These are phyloP conservation scores for Acacia confusa DNA, from an alignment of 306 rosid species.

Conservation along the genomic window DNA sequence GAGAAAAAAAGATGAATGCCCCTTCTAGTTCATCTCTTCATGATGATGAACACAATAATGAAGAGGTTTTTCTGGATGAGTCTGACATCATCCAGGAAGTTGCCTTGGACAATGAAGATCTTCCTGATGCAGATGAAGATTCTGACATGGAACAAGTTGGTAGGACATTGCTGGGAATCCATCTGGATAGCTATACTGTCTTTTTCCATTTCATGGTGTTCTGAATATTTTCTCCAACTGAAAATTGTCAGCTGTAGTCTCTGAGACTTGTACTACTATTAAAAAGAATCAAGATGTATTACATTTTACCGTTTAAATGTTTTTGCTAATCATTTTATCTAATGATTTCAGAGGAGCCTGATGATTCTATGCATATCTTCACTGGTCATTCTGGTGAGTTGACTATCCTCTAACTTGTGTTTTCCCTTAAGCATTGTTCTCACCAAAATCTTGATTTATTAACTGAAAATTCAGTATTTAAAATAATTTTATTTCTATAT, in stretches of 20 bases:
- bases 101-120: constrained; percentile 38
- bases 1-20: constrained; percentile 17
- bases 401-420: constrained; percentile 4
- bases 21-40: constrained; percentile 11
- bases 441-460: background rate
- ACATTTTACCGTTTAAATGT: background rate
- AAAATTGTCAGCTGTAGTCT: background rate
- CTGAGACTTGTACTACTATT: background rate
- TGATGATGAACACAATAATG: constrained; percentile 31
- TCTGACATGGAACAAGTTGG: constrained; percentile 29
- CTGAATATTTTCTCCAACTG: background rate
- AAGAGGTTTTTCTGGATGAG: constrained; percentile 36
- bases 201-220: background rate
- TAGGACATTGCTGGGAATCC: background rate
- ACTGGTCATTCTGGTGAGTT: constrained; percentile 76
- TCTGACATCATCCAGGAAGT: constrained; percentile 38
- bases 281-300: background rate
- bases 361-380: constrained; percentile 73
- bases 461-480: constrained; percentile 4
- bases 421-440: background rate
- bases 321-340: constrained; percentile 16
- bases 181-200: background rate
- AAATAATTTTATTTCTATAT: background rate
- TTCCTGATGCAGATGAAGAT: constrained; percentile 39
- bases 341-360: constrained; percentile 59